Conservation (phyloP, 768 basidiomycete species). For the Suillus sp. region DNA sequence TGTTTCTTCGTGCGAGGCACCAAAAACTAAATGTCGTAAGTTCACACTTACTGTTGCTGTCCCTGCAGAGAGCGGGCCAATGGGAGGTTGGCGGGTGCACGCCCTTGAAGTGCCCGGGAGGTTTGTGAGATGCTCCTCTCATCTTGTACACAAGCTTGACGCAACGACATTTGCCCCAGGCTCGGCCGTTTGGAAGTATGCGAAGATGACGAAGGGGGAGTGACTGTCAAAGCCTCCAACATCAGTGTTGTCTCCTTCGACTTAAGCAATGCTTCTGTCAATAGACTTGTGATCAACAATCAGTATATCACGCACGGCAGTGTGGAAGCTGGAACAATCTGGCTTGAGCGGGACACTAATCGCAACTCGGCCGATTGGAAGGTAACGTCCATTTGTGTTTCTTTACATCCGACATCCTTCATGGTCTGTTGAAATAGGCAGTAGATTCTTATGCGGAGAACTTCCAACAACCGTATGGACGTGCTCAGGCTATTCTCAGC, state of each 20-base stretch:
- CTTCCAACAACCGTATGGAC: constrained; percentile 40
- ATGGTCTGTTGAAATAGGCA: neutral
- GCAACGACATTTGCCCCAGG: neutral
- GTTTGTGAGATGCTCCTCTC: constrained; percentile 38
- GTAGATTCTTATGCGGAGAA: neutral
- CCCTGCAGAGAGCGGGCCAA: constrained; percentile 67
- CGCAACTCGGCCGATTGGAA: constrained; percentile 4
- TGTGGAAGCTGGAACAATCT: constrained; percentile 4
- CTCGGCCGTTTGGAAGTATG: constrained; percentile 12
- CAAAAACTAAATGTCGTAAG: neutral
- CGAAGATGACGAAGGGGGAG: constrained; percentile 9
- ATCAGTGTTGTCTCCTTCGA: constrained; percentile 28
- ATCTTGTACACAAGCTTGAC: neutral
- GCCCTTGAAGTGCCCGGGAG: constrained; percentile 65
- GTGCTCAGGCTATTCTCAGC: constrained; percentile 68
- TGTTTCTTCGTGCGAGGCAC: constrained; percentile 12
- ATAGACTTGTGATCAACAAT: constrained; percentile 20
- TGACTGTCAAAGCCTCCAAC: constrained; percentile 28
- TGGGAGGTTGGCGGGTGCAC: constrained; percentile 71
- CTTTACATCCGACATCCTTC: neutral
- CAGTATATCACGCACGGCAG: constrained; percentile 2
- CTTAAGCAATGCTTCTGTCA: neutral
- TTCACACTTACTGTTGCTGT: constrained; percentile 77
- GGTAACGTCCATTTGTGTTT: neutral
- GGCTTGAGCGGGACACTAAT: constrained; percentile 15